phyloP scores from a whole-genome alignment of 192 early-diverging fungal genomes.

The Geranomyces variabilis region DNA sequence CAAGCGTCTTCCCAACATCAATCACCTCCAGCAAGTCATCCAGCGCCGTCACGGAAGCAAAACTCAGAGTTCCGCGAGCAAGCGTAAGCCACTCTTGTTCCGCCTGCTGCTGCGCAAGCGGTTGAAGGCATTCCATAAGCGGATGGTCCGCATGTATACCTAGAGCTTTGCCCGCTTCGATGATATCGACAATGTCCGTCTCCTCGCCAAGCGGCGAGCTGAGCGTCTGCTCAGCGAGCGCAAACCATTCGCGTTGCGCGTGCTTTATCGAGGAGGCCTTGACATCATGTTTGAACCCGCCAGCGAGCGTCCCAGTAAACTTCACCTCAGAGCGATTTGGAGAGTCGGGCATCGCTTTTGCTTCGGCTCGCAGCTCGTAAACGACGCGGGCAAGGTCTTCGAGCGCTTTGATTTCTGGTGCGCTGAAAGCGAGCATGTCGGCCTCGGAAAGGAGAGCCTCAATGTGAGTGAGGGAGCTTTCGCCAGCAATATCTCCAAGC shows the following conservation, averaged over 20 bases:
- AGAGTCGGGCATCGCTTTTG: background rate
- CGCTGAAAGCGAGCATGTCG: background rate
- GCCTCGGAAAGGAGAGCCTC: background rate
- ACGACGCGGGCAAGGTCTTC: conserved; percentile 3
- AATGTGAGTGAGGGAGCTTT: background rate
- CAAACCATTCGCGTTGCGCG: conserved; percentile 11
- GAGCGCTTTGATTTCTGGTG: background rate
- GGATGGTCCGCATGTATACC: too few species aligned
- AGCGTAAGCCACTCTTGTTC: conserved; percentile 24
- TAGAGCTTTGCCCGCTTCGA: background rate
- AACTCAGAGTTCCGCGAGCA: background rate
- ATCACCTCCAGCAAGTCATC: conserved; percentile 28
- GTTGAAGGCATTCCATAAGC: background rate
- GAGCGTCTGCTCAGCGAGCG: background rate
- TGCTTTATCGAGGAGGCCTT: conserved; percentile 22
- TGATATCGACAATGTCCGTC: background rate
- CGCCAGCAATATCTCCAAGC: background rate
- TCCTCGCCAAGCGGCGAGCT: background rate
- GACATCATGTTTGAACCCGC: background rate
- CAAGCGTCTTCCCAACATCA: conserved; percentile 28
- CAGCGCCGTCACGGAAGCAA: background rate
- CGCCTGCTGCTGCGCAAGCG: conserved; percentile 4
- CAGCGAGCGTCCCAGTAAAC: background rate
- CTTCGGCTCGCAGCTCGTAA: background rate
- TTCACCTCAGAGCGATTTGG: background rate